phyloP scores from a whole-genome alignment of 2,329 filamentous ascomycete genomes.

The Byssochlamys sp. region DNA sequence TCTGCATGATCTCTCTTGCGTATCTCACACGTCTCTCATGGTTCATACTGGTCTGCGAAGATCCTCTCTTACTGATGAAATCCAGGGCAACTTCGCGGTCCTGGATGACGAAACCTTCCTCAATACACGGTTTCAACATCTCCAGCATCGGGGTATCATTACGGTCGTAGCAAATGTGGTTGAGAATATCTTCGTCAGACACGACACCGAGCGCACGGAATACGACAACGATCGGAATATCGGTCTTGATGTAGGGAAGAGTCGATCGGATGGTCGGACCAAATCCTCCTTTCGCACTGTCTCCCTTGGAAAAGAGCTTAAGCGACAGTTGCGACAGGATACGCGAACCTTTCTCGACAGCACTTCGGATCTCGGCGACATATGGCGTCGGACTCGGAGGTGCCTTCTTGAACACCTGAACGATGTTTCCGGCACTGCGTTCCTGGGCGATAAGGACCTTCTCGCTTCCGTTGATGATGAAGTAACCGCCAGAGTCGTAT shows the following conservation, averaged over 20 bases:
- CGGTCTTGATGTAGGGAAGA: slow-evolving; percentile 84
- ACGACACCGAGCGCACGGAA: slow-evolving; percentile 93
- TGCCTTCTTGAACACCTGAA: slow-evolving; percentile 97
- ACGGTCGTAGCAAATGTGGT: slow-evolving; percentile 92
- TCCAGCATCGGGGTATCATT: slow-evolving; percentile 95
- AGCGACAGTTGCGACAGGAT: slow-evolving; percentile 87
- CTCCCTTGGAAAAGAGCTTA: slow-evolving; percentile 79
- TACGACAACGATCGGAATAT: slow-evolving; percentile 87
- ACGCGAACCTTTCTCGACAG: slow-evolving; percentile 88
- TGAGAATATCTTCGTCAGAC: slow-evolving; percentile 93
- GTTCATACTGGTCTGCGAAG: slow-evolving; percentile 58
- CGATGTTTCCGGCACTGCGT: slow-evolving; percentile 93
- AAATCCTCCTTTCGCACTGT: slow-evolving; percentile 66
- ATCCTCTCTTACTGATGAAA: slow-evolving; percentile 87
- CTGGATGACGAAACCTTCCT: slow-evolving; percentile 92
- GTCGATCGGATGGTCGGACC: slow-evolving; percentile 84
- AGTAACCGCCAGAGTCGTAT: slow-evolving; percentile 96
- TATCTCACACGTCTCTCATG: slow-evolving; percentile 83
- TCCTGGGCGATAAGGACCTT: slow-evolving; percentile 98
- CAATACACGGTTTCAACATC: slow-evolving; percentile 92
- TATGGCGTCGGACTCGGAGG: slow-evolving; percentile 85
- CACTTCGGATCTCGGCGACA: slow-evolving; percentile 90
- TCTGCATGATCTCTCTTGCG: slow-evolving; percentile 88
- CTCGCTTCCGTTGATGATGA: slow-evolving; percentile 97
- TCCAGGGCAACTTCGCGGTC: slow-evolving; percentile 89